Conservation (phyloP, 169 alveolate genomes). For the Eimeria necatrix region DNA sequence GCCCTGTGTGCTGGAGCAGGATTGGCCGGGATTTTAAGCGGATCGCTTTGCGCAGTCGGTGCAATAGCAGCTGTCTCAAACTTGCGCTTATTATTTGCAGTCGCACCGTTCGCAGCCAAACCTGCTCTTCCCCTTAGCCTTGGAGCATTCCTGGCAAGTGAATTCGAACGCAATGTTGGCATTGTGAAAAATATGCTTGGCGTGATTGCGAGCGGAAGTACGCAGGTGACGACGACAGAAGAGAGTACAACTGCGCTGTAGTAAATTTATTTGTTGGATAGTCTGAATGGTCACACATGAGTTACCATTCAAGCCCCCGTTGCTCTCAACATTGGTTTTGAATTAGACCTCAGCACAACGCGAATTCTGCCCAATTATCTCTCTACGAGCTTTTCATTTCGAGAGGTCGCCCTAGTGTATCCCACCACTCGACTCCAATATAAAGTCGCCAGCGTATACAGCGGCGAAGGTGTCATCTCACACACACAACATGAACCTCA, state of each 20-base stretch:
- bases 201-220: neutral
- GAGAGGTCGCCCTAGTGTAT: too few species aligned
- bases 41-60: conserved; percentile 44
- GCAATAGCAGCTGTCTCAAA: conserved; percentile 1
- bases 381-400: too few species aligned
- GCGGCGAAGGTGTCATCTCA: too few species aligned
- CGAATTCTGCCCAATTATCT: too few species aligned
- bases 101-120: conserved; percentile 32
- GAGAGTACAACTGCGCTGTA: neutral
- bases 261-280: neutral
- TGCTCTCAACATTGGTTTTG: too few species aligned
- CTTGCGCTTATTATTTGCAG: conserved; percentile 2
- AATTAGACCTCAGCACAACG: too few species aligned
- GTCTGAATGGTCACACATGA: neutral
- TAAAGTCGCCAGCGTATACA: too few species aligned
- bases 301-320: neutral
- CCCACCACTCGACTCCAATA: too few species aligned
- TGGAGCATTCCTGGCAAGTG: conserved; percentile 31
- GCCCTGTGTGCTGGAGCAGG: conserved; percentile 54
- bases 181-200: neutral
- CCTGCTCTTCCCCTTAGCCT: conserved; percentile 19
- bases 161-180: conserved; percentile 16
- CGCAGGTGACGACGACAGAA: neutral
- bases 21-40: conserved; percentile 31
- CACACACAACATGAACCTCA: too few species aligned